A percentile compares a stretch with the other conserved stretches of the same genome.
These are phyloP conservation scores for Apiotrichum sp. DNA, from an alignment of 1,284 basidiomycete genomes.

Conservation along the genomic window DNA sequence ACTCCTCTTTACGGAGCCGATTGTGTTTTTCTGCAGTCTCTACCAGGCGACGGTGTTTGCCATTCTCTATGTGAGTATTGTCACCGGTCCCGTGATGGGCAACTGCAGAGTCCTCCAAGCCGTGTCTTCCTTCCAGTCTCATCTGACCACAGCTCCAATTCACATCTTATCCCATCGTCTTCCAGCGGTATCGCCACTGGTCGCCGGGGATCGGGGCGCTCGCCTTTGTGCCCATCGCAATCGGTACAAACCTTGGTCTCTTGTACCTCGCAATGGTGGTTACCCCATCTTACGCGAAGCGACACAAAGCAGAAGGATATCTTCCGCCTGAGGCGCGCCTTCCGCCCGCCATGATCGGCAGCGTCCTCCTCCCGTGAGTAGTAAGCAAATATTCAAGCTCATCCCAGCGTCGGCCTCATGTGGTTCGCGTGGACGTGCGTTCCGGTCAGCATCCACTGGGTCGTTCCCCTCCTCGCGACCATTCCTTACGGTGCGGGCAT, in stretches of 20 bases:
- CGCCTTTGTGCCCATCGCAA: constrained; percentile 59
- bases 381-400: background rate
- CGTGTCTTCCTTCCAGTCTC: background rate
- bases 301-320: constrained; percentile 16
- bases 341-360: constrained; percentile 56
- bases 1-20: constrained; percentile 61
- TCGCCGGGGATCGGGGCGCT: constrained; percentile 53
- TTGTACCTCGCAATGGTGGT: constrained; percentile 51
- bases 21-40: constrained; percentile 56
- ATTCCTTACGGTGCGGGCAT: constrained; percentile 54
- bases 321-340: constrained; percentile 52
- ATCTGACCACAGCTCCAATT: constrained; percentile 20
- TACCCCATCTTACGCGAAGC: constrained; percentile 21
- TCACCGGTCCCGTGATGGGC: too few relatives aligned
- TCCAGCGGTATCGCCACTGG: constrained; percentile 27
- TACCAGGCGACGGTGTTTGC: constrained; percentile 26
- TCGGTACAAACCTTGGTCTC: constrained; percentile 55
- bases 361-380: constrained; percentile 53
- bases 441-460: constrained; percentile 55
- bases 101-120: background rate
- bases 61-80: constrained; percentile 26
- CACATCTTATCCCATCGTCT: constrained; percentile 48
- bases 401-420: constrained; percentile 13
- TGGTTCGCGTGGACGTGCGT: constrained; percentile 53
- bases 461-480: constrained; percentile 57